Evolutionary conservation across 352 stramenopile species (phyloP), one percentile per base, ranked within the genome.

Genomic region (Phytophthora foliorum): DNA sequence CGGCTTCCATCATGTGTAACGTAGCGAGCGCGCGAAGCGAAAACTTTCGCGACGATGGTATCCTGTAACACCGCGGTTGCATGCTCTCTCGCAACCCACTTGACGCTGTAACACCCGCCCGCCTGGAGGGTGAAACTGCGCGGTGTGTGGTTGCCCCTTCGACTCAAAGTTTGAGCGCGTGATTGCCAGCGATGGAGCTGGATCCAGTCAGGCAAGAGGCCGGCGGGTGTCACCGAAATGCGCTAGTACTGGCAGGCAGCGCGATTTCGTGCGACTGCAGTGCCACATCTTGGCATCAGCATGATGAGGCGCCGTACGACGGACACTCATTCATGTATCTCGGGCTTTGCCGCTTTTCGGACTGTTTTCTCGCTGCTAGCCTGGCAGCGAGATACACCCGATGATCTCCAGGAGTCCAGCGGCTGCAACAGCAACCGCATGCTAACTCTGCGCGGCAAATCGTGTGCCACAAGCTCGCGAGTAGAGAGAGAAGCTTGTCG

Each of bases 41-140:
- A 72, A 72, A 53, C 57, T 72, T 72, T 63, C 36, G 48, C 39
- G 55, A 44, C 39, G 56, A 41, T 59, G 45, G 27, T 36, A 55
- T n/a, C n/a, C 14, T n/a, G 34, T 19, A 29, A n/a, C n/a, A n/a
- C n/a, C 52, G 19, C 36, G 22, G 19, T 13, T 36, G 46, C 34
- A 57, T 45, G 19, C 58, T 60, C 50, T 60, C 49, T 58, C 58
- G 34, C 22, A 24, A 41, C n/a, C 8, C 25, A 38, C 49, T 69
- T 58, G 42, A 57, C 24, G 51, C 52, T 52, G 42, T 56, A 61
- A 68, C 34, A 51, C 34, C 0, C n/a, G n/a, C 29, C 4, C 11
- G 32, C 42, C 6, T 53, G 44, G 21, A 48, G 32, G 36, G 21
- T 55, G 44, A 64, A 57, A 48, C 17, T 64, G 39, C 22, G 51